Evolutionary conservation across 345 rosid species (phyloP), one percentile per base, ranked within the genome.

Genomic region (Syzygium aqueum): DNA sequence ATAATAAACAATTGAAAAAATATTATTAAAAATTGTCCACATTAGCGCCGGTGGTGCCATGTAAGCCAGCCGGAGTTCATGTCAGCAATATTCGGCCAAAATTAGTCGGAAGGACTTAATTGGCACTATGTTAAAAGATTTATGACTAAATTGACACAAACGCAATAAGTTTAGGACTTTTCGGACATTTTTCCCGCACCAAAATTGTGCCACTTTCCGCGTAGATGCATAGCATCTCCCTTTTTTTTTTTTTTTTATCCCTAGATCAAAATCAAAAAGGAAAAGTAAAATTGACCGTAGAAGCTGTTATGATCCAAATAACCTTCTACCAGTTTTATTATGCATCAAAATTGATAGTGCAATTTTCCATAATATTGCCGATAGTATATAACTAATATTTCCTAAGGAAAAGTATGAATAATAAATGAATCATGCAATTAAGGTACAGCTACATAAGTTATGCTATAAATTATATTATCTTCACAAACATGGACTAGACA

Each of bases 1-100:
- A 43, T 43, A 1, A 1, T 1, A 43, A 43, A 5, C n/a, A 43
- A 43, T 1, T 43, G 6, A 1, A 5, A 43, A 5, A 43, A 43
- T 40, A 40, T 43, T 43, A 43, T 43, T 43, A 43, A 6, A 43
- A 5, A 43, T 43, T 5, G 1, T 43, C 7, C 7, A 43, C 46
- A 6, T 43, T 5, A 43, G 46, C 7, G 7, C 3, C 4, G 7
- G 46, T 1, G 46, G 46, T 43, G 46, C 46, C 46, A 43, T 1
- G 7, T 43, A 43, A 7, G 46, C 46, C 7, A n/a, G 7, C 46
- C 7, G 7, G 6, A 5, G 1, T 5, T 4, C 46, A 43, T 5
- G 7, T 43, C 7, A 3, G 7, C 46, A 43, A 43, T 40, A 40
- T 40, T 43, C 1, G 7, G 46, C 46, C 7, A 43, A 43, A 43